Base-by-base conservation (phyloP, 1,284 basidiomycete species). In the Malassezia cuniculi region DNA sequence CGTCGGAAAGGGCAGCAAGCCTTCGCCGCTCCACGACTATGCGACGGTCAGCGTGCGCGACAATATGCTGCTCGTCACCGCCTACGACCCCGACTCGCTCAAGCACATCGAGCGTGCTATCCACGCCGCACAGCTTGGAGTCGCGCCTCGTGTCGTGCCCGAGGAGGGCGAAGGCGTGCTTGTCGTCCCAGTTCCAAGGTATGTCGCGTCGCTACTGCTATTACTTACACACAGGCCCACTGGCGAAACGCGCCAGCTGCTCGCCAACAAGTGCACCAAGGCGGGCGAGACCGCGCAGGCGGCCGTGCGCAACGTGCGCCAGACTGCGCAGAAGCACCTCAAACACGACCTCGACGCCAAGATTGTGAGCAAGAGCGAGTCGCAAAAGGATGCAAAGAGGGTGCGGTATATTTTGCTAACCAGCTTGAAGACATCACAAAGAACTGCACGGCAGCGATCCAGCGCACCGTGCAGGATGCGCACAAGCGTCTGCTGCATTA, bases 31-130 rank as follows among this genome's bases (percentile, higher is more conserved):
- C 7, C 49, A 53, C 7, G 58, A 66, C 21, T 52, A 55, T 17
- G 63, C 63, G 2, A 66, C 57, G 7, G 60, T 66, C 10, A 61
- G 63, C 12, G 56, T 59, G 2, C 41, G 59, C 4, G 60, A 66
- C 19, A 52, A 49, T 11, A 48, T 52, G 0, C 50, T 66, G 11
- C 37, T 63, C 12, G 47, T 66, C 15, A 63, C 57, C 3, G 56
- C 53, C 26, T 66, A 53, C 29, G 63, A 66, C 15, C 34, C 50
- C 2, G 50, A 50, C 8, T 50, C 49, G 37, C 24, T 65, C 31
- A 66, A 66, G 41, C 50, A 57, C 34, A 60, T 66, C 27, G 61
- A 66, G 46, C 40, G 55, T 2, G 60, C 52, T 16, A 60, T 66
- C 44, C 60, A 66, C 40, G 34, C 48, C 0, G 48, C 57, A 3